These are phyloP conservation scores for Gnomoniopsis smithogilvyi DNA, from an alignment of 2,329 filamentous ascomycete genomes.

Conservation along the genomic window DNA sequence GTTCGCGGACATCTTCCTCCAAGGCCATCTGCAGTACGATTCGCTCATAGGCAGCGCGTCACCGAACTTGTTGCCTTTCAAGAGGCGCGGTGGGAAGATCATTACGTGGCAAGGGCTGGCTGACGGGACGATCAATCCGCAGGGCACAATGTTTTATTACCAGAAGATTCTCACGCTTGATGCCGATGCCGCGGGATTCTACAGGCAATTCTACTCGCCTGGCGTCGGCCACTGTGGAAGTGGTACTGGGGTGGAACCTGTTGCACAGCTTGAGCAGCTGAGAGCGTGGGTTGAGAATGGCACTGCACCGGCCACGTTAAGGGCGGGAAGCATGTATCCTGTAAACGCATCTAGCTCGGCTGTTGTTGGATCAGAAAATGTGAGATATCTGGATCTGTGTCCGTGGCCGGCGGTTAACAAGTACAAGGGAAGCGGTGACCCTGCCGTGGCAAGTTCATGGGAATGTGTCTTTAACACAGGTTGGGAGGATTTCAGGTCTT, in stretches of 20 bases:
- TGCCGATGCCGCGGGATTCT: neutral
- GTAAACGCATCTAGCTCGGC: neutral
- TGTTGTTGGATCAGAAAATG: neutral
- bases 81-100: slow-evolving; percentile 1
- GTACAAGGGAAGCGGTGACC: neutral
- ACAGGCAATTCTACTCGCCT: neutral
- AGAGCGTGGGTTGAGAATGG: slow-evolving; percentile 1
- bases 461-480: neutral
- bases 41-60: slow-evolving; percentile 6
- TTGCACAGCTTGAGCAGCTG: neutral
- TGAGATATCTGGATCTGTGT: slow-evolving; percentile 1
- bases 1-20: neutral
- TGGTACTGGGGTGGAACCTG: neutral
- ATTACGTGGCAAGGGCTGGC: slow-evolving; percentile 6
- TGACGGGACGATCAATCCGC: neutral
- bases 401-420: neutral
- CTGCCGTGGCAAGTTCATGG: neutral
- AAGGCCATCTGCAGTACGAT: neutral
- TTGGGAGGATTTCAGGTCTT: neutral
- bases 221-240: neutral
- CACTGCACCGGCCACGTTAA: neutral
- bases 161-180: neutral
- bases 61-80: slow-evolving; percentile 7
- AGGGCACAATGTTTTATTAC: slow-evolving; percentile 3
- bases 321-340: neutral